Evolutionary conservation across 208 protist genomes (phyloP).

Genomic region (Wallacemonas sp.): DNA sequence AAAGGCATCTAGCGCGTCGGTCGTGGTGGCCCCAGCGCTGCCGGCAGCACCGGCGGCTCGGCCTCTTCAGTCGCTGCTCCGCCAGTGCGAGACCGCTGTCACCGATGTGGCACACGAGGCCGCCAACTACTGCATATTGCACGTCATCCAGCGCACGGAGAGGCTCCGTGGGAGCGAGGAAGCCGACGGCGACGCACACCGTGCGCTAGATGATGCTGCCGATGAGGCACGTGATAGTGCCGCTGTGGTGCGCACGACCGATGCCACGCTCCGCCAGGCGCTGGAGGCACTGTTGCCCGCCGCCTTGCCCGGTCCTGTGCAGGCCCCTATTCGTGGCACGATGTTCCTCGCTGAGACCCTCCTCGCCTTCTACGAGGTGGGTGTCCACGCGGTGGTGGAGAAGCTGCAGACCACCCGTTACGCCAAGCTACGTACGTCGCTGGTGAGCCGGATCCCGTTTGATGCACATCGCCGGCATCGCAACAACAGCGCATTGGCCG

Average conservation of each 20-base stretch:
- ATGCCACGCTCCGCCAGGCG: slow-evolving; percentile 10
- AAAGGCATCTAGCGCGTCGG: slow-evolving; percentile 2
- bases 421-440: slow-evolving; percentile 38
- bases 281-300: slow-evolving; percentile 15
- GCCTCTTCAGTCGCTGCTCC: slow-evolving; percentile 9
- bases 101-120: slow-evolving; percentile 27
- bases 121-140: slow-evolving; percentile 26
- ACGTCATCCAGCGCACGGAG: slow-evolving; percentile 11
- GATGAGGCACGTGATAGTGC: background rate
- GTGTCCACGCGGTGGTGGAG: slow-evolving; percentile 28
- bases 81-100: slow-evolving; percentile 30
- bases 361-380: slow-evolving; percentile 40
- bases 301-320: background rate
- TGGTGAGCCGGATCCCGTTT: slow-evolving; percentile 28
- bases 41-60: background rate
- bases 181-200: background rate
- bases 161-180: too few relatives aligned
- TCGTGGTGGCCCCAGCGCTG: slow-evolving; percentile 20
- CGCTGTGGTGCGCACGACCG: background rate
- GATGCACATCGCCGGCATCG: background rate
- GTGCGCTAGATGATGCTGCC: background rate
- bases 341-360: slow-evolving; percentile 40
- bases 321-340: background rate
- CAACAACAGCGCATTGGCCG: slow-evolving; percentile 26
- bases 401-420: slow-evolving; percentile 32